Conservation (phyloP, 306 rosid genomes). For the Hippophae gyantsensis region DNA sequence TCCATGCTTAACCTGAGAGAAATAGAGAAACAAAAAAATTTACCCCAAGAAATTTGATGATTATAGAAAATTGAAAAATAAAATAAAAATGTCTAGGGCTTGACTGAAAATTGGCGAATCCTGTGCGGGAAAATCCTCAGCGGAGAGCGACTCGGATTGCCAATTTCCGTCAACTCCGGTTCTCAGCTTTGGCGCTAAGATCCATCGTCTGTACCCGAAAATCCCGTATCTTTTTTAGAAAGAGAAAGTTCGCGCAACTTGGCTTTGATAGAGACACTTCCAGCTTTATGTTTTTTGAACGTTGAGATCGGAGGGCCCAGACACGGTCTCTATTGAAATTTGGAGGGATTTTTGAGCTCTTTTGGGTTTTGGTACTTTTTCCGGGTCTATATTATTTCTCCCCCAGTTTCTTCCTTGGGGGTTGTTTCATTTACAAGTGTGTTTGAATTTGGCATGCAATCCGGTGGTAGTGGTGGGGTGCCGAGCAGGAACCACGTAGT, state of each 20-base stretch:
- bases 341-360: slow-evolving; percentile 36
- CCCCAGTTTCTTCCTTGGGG: slow-evolving; percentile 5
- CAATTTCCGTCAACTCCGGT: slow-evolving; percentile 52
- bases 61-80: background rate
- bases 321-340: slow-evolving; percentile 35
- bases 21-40: background rate
- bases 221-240: slow-evolving; percentile 37
- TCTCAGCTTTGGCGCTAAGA: slow-evolving; percentile 29
- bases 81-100: slow-evolving; percentile 40
- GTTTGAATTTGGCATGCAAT: slow-evolving; percentile 62
- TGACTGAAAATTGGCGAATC: slow-evolving; percentile 44
- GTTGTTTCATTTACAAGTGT: slow-evolving; percentile 28
- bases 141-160: slow-evolving; percentile 26
- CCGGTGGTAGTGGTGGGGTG: slow-evolving; percentile 67
- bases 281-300: slow-evolving; percentile 41
- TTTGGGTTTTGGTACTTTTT: slow-evolving; percentile 29
- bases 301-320: slow-evolving; percentile 76
- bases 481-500: slow-evolving; percentile 66
- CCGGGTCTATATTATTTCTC: slow-evolving; percentile 6
- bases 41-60: background rate
- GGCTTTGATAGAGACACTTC: slow-evolving; percentile 33
- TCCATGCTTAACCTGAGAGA: slow-evolving; percentile 17
- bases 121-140: slow-evolving; percentile 24
- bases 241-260: slow-evolving; percentile 29
- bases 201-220: slow-evolving; percentile 41